phyloP scores from a whole-genome alignment of 306 rosid species.

The Vachellia collinsii region DNA sequence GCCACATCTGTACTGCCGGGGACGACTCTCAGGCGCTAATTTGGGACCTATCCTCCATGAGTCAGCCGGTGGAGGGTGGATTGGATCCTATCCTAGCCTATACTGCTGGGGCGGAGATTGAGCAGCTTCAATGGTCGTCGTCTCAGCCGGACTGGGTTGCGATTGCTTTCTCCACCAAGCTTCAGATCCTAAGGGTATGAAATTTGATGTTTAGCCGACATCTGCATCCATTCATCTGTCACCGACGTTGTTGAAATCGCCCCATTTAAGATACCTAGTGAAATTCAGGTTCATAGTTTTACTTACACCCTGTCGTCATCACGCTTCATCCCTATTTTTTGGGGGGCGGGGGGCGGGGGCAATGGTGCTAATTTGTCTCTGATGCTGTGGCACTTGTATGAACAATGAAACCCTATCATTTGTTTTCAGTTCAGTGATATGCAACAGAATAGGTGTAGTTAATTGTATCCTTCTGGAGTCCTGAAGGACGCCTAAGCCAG shows the following conservation, averaged over 20 bases:
- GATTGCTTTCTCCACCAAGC: conserved; percentile 89
- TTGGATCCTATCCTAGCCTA: conserved; percentile 94
- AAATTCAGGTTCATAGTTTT: not conserved
- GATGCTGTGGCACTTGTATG: conserved; percentile 16
- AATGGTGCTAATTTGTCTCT: conserved; percentile 5
- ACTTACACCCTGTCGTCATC: not conserved
- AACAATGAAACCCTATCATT: not conserved
- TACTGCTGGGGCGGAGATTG: conserved; percentile 94
- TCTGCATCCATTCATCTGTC: not conserved
- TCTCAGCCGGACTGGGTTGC: conserved; percentile 99
- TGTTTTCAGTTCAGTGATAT: not conserved
- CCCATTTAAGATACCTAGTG: not conserved
- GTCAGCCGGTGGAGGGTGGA: conserved; percentile 91
- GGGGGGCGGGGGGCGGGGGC: not conserved
- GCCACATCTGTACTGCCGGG: conserved; percentile 96
- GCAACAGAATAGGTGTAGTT: conserved; percentile 16
- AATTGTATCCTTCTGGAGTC: not conserved
- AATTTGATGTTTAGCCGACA: not conserved
- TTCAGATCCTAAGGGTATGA: conserved; percentile 96
- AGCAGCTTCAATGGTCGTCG: conserved; percentile 98
- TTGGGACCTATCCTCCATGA: conserved; percentile 98
- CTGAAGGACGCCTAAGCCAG: not conserved
- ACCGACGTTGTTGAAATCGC: not conserved
- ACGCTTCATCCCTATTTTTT: too few species aligned
- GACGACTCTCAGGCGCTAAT: conserved; percentile 96